A percentile compares a stretch with the other conserved stretches of the same genome.
Conservation (phyloP, 2,329 filamentous ascomycete genomes). For the Arthrinium phaeospermum region DNA sequence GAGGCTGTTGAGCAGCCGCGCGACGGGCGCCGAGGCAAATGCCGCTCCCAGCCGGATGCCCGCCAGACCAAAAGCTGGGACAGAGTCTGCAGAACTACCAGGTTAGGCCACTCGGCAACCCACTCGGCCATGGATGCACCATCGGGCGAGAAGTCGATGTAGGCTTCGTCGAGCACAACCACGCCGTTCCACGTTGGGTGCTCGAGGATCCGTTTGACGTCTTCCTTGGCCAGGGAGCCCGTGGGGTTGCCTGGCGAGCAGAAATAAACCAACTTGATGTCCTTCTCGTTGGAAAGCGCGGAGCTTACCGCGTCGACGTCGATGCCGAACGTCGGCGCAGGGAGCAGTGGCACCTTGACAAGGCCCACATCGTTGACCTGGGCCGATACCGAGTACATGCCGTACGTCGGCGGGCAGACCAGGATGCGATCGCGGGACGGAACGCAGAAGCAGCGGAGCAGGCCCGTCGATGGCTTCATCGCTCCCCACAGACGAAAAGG, state of each 20-base stretch:
- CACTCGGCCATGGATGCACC: conserved; percentile 86
- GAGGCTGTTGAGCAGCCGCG: conserved; percentile 82
- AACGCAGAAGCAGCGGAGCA: conserved; percentile 90
- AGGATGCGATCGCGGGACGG: conserved; percentile 90
- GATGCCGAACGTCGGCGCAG: conserved; percentile 74
- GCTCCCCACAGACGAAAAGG: conserved; percentile 89
- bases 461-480: conserved; percentile 96
- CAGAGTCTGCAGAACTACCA: conserved; percentile 98
- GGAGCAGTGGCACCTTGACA: conserved; percentile 82
- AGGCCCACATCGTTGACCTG: conserved; percentile 91
- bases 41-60: conserved; percentile 89
- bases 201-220: conserved; percentile 75
- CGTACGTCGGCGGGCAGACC: conserved; percentile 95
- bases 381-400: conserved; percentile 96
- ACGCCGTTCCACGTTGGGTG: conserved; percentile 96
- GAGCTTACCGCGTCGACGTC: conserved; percentile 72
- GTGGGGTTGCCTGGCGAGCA: conserved; percentile 97
- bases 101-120: conserved; percentile 90
- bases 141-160: conserved; percentile 87
- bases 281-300: conserved; percentile 61
- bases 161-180: conserved; percentile 89
- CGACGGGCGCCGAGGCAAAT: conserved; percentile 78
- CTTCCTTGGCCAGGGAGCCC: conserved; percentile 76
- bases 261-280: conserved; percentile 88
- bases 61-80: conserved; percentile 94